A percentile compares a stretch with the other conserved stretches of the same genome.
Conservation (phyloP, 148 eudicot genomes). For the Rheum nobile region DNA sequence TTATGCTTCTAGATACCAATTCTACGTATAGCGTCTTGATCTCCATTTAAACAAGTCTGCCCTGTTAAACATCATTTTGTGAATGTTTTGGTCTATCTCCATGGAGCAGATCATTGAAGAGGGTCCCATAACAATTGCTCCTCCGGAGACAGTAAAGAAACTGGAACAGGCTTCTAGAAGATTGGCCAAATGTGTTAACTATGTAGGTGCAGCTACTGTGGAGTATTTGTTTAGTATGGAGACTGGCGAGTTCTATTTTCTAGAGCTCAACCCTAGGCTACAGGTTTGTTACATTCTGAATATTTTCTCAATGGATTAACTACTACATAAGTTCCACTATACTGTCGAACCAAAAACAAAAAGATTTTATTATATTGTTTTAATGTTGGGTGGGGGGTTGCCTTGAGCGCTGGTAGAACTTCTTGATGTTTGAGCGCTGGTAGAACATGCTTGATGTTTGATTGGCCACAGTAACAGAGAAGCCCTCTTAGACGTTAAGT, state of each 20-base stretch:
- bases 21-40: neutral
- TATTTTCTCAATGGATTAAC: no score
- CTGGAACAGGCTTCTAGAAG: conserved; percentile 99
- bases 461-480: no score
- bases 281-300: conserved; percentile 41
- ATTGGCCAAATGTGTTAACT: conserved; percentile 80
- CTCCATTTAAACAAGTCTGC: neutral
- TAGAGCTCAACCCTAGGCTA: conserved; percentile 92
- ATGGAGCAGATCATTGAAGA: conserved; percentile 34
- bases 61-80: neutral
- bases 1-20: neutral
- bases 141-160: conserved; percentile 60
- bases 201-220: conserved; percentile 97
- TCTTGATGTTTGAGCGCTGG: no score
- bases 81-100: conserved; percentile 9
- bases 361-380: no score
- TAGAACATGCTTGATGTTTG: no score
- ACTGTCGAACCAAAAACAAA: no score
- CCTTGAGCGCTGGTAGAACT: no score
- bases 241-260: conserved; percentile 86
- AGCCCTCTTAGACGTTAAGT: no score
- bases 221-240: conserved; percentile 96
- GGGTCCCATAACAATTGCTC: conserved; percentile 94
- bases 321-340: no score
- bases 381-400: no score